A percentile compares a stretch with the other conserved stretches of the same genome.
phyloP scores from a whole-genome alignment of 495 filamentous ascomycete species.

The Penicillium pancosmium region DNA sequence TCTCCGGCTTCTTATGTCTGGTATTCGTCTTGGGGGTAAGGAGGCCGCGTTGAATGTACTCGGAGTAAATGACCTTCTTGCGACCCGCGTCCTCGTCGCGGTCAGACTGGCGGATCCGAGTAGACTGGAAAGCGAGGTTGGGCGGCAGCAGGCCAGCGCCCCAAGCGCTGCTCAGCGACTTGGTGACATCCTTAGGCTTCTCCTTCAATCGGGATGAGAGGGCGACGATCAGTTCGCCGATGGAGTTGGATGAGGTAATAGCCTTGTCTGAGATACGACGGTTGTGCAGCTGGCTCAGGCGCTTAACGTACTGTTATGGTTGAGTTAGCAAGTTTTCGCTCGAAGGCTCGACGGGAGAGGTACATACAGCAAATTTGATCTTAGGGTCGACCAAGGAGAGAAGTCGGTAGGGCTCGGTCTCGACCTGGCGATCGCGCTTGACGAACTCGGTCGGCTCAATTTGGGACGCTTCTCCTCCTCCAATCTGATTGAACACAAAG shows the following conservation, averaged over 20 bases:
- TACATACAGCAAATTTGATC: conserved; percentile 75
- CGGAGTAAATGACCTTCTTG: conserved; percentile 80
- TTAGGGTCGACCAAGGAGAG: conserved; percentile 58
- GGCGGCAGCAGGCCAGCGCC: conserved; percentile 47
- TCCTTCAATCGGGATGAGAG: conserved; percentile 32
- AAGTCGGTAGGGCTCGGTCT: conserved; percentile 23
- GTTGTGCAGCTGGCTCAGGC: conserved; percentile 76
- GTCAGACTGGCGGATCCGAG: conserved; percentile 65
- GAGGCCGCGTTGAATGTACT: conserved; percentile 65
- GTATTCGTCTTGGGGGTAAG: conserved; percentile 14
- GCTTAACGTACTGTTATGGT: conserved; percentile 58
- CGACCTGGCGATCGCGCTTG: conserved; percentile 12
- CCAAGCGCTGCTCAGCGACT: conserved; percentile 49
- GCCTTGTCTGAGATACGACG: conserved; percentile 69
- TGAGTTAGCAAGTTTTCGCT: conserved; percentile 14
- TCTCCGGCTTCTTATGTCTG: background rate
- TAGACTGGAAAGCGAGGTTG: conserved; percentile 68
- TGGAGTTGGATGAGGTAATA: conserved; percentile 55
- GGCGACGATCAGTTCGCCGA: conserved; percentile 52
- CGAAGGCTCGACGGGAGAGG: background rate
- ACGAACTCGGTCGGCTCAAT: conserved; percentile 17
- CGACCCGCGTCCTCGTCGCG: conserved; percentile 77
- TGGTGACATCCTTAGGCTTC: conserved; percentile 21
- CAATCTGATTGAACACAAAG: conserved; percentile 47
- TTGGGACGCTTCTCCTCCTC: conserved; percentile 18